Evolutionary conservation across 345 rosid species (phyloP), one percentile per base, ranked within the genome.

Genomic region (Acer campestre): DNA sequence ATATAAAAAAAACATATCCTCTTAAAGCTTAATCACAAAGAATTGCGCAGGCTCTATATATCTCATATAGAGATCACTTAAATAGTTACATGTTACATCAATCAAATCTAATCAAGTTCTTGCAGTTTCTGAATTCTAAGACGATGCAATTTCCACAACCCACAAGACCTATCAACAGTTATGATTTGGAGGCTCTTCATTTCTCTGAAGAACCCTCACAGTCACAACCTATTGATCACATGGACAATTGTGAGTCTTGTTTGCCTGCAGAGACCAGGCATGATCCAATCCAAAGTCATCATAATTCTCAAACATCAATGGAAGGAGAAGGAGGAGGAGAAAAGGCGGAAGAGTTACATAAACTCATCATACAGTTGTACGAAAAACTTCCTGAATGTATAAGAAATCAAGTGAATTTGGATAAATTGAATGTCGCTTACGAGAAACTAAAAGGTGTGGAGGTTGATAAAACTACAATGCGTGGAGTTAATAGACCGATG

Each of bases 71-170:
- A 46, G 13, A 46, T 11, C 49, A 42, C 46, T 42, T 8, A 14
- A 46, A 35, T 35, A 42, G 46, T 42, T 42, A 9, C 46, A 42
- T 42, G 46, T 42, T 46, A 46, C 49, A 9, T 46, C 49, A 10
- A 53, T 25, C 46, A 17, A 29, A 27, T 11, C 62, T 29, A 27
- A 67, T 42, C 12, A 42, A 67, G 55, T 63, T 42, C 42, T 49
- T 46, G 49, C 46, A 61, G 11, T 16, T 27, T 40, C 22, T 62
- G 23, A 4, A 74, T 25, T 44, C 61, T 10, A 23, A 48, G 14
- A 75, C 20, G 79, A 70, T 7, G 12, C 62, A 75, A 44, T 80
- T 80, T 78, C 84, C 84, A 27, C 82, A 76, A 67, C 85, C 85
- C 18, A 78, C 80, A 14, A 82, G 88, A 73, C 85, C 88, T 17